Conservation (phyloP, 345 rosid species). For the Laguncularia racemosa region DNA sequence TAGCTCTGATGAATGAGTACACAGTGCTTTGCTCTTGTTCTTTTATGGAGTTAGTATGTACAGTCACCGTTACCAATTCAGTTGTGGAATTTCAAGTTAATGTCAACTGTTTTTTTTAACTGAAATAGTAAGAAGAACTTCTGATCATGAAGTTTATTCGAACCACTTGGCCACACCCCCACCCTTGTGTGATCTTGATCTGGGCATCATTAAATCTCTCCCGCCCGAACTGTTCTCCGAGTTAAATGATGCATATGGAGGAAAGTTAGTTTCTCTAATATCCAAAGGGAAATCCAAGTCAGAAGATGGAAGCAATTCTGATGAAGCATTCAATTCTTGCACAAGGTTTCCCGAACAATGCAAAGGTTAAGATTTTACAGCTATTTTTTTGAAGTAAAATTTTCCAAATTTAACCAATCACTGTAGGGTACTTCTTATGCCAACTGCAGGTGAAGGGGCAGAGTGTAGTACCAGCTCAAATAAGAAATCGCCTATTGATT, state of each 20-base stretch:
- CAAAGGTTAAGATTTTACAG: conserved; percentile 20
- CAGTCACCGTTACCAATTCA: too few relatives aligned
- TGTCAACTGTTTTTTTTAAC: conserved; percentile 14
- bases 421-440: too few relatives aligned
- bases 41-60: too few relatives aligned
- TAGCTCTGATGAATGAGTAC: too few relatives aligned
- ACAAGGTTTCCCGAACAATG: conserved; percentile 8
- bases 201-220: conserved; percentile 76
- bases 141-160: conserved; percentile 16
- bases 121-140: conserved; percentile 23
- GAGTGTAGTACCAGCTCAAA: too few relatives aligned
- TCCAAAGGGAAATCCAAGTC: conserved; percentile 39
- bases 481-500: too few relatives aligned
- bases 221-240: conserved; percentile 76
- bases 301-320: conserved; percentile 13
- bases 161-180: conserved; percentile 42
- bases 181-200: conserved; percentile 62
- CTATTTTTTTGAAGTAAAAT: neutral
- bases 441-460: too few relatives aligned
- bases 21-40: too few relatives aligned
- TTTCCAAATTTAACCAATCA: too few relatives aligned
- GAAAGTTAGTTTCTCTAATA: conserved; percentile 53
- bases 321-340: neutral
- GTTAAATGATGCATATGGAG: conserved; percentile 73
- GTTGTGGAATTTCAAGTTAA: conserved; percentile 12